A percentile compares a stretch with the other conserved stretches of the same genome.
Conservation (phyloP, 805 yeast genomes). For the Ascoidea asiatica region DNA sequence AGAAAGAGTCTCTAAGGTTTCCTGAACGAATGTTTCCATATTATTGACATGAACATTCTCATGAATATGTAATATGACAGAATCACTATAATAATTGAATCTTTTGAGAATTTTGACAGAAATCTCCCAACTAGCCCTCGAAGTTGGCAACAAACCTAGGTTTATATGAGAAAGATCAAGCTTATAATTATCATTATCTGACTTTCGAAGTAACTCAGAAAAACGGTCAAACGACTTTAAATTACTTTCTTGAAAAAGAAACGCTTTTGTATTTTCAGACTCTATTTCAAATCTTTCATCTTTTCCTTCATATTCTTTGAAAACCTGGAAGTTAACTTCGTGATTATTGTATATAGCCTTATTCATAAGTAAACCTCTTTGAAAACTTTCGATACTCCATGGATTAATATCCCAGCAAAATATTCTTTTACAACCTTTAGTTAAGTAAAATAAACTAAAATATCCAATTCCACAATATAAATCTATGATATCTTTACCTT, state of each 20-base stretch:
- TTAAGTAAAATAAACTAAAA: constrained; percentile 57
- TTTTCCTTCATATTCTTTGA: constrained; percentile 18
- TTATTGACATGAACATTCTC: constrained; percentile 37
- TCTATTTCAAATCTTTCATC: constrained; percentile 15
- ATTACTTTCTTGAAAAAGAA: constrained; percentile 55
- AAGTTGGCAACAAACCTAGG: constrained; percentile 67
- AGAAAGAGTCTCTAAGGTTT: background rate
- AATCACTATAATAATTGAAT: constrained; percentile 1
- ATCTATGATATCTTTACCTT: constrained; percentile 40
- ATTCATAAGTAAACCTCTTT: constrained; percentile 37
- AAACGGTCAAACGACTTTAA: constrained; percentile 32
- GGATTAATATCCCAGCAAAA: constrained; percentile 79
- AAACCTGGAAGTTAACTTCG: constrained; percentile 18
- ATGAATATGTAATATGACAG: constrained; percentile 47
- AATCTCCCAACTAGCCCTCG: constrained; percentile 45
- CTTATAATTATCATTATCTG: background rate
- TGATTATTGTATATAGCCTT: constrained; percentile 24
- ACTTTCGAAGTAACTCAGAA: constrained; percentile 9
- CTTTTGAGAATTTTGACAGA: constrained; percentile 19
- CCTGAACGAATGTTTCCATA: background rate
- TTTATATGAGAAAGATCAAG: constrained; percentile 45
- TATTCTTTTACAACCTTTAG: constrained; percentile 34
- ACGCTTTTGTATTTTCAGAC: constrained; percentile 18
- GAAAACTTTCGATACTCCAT: constrained; percentile 68
- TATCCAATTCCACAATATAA: constrained; percentile 81